Conservation (phyloP, 495 filamentous ascomycete genomes). For the Penicillium coprophilum region DNA sequence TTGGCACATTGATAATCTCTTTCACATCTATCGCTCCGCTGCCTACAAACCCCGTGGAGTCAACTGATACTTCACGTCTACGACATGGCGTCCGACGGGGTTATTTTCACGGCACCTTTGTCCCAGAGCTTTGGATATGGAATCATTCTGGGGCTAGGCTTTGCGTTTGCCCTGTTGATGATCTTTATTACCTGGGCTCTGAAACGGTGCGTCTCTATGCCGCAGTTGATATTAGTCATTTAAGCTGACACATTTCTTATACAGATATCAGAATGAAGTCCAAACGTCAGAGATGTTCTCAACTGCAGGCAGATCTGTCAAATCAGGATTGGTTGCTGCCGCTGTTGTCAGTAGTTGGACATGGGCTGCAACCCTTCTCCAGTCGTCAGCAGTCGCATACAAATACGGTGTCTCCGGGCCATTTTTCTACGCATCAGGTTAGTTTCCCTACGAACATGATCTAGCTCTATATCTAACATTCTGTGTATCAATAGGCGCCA, state of each 20-base stretch:
- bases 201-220: constrained; percentile 49
- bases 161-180: constrained; percentile 77
- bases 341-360: constrained; percentile 98
- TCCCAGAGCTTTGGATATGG: constrained; percentile 77
- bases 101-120: constrained; percentile 54
- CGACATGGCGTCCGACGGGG: constrained; percentile 1
- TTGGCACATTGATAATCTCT: not conserved
- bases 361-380: constrained; percentile 64
- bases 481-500: constrained; percentile 40
- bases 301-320: constrained; percentile 91
- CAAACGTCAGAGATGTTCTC: constrained; percentile 98
- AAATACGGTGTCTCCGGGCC: constrained; percentile 90
- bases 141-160: constrained; percentile 74
- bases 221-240: not conserved
- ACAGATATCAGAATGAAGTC: constrained; percentile 84
- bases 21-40: not conserved
- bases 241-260: not conserved
- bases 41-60: not conserved
- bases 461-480: not conserved
- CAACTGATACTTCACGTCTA: not conserved
- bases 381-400: constrained; percentile 88
- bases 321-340: constrained; percentile 88
- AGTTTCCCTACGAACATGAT: not conserved
- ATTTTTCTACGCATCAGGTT: constrained; percentile 78
- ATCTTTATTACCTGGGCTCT: constrained; percentile 78